phyloP scores from a whole-genome alignment of 2,329 filamentous ascomycete genomes.

The Colletotrichum noveboracense region DNA sequence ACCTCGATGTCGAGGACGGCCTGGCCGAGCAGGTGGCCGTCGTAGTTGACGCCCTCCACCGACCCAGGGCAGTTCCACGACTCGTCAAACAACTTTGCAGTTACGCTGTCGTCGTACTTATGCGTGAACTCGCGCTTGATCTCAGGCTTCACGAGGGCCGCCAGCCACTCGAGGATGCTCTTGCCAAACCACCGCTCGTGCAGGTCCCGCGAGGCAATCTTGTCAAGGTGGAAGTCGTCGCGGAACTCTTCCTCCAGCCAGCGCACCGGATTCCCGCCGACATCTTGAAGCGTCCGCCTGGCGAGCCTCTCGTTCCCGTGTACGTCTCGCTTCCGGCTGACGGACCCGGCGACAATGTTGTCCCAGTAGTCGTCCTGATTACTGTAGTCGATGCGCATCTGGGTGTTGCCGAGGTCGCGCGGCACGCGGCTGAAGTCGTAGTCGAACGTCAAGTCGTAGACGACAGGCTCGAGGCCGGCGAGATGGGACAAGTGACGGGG shows the following conservation, averaged over 20 bases:
- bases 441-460: conserved; percentile 26
- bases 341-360: conserved; percentile 26
- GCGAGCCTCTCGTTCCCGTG: background rate
- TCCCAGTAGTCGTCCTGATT: conserved; percentile 43
- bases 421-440: conserved; percentile 41
- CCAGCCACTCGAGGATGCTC: conserved; percentile 34
- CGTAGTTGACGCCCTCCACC: background rate
- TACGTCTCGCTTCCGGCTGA: background rate
- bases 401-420: conserved; percentile 33
- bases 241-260: conserved; percentile 45
- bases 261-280: conserved; percentile 33
- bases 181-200: conserved; percentile 41
- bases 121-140: conserved; percentile 31
- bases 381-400: conserved; percentile 44
- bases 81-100: conserved; percentile 28
- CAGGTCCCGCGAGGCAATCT: conserved; percentile 30
- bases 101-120: conserved; percentile 26
- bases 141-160: conserved; percentile 24
- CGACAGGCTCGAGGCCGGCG: background rate
- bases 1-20: conserved; percentile 26
- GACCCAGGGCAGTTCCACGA: conserved; percentile 21
- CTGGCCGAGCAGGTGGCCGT: conserved; percentile 25
- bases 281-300: conserved; percentile 33
- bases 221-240: conserved; percentile 34
- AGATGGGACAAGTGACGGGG: background rate